Conservation (phyloP, 1,284 basidiomycete species). For the Cutaneotrichosporon spelunceum region DNA sequence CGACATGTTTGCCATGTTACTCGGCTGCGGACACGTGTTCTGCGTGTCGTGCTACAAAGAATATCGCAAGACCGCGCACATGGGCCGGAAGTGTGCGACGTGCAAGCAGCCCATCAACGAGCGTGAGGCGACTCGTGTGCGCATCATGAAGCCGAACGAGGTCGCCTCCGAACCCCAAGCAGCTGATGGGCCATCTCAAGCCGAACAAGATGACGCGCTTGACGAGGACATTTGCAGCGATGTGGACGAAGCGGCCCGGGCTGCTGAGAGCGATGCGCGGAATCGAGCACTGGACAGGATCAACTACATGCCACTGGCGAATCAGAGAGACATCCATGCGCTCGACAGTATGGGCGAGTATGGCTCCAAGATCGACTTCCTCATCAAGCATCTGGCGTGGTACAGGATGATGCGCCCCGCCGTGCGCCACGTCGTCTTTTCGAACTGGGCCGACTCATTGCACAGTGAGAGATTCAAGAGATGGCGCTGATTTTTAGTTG, state of each 20-base stretch:
- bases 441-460: constrained; percentile 47
- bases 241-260: constrained; percentile 16
- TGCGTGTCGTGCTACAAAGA: constrained; percentile 44
- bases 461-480: constrained; percentile 31
- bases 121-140: constrained; percentile 4
- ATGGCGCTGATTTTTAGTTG: constrained; percentile 31
- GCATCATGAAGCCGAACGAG: constrained; percentile 56
- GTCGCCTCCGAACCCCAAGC: background rate
- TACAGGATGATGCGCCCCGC: constrained; percentile 28
- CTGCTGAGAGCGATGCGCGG: constrained; percentile 12
- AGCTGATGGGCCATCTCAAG: background rate
- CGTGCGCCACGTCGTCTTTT: constrained; percentile 49
- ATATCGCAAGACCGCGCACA: constrained; percentile 27
- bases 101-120: constrained; percentile 29
- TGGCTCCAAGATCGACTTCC: constrained; percentile 50
- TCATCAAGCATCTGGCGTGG: constrained; percentile 45
- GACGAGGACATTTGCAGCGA: constrained; percentile 9
- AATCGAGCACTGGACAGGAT: constrained; percentile 31
- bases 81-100: constrained; percentile 36
- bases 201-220: constrained; percentile 5
- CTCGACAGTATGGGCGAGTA: constrained; percentile 48
- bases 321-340: constrained; percentile 27
- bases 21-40: constrained; percentile 47
- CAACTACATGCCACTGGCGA: constrained; percentile 29
- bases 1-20: constrained; percentile 35